phyloP scores from a whole-genome alignment of 1,284 basidiomycete species.

The Trametes pubescens region DNA sequence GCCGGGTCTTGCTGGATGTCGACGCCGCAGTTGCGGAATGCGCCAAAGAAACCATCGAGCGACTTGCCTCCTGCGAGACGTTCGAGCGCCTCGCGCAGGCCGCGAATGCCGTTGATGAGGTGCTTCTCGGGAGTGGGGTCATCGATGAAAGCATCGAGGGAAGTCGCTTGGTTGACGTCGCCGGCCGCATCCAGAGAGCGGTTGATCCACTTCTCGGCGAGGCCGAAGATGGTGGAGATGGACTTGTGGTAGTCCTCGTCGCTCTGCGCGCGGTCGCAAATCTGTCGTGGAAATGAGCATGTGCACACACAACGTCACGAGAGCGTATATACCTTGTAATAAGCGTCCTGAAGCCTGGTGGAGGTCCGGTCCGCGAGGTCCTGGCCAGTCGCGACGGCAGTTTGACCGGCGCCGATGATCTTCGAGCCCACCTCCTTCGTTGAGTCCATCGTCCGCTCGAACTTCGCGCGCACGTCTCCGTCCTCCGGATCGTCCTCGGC shows the following conservation, averaged over 20 bases:
- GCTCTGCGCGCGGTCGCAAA: conserved; percentile 66
- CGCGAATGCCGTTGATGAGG: conserved; percentile 55
- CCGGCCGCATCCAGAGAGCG: conserved; percentile 58
- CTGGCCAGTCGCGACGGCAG: conserved; percentile 49
- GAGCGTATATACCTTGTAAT: conserved; percentile 59
- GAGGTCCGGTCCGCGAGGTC: conserved; percentile 53
- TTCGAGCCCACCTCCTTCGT: conserved; percentile 62
- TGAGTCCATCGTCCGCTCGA: conserved; percentile 71
- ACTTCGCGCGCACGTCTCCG: conserved; percentile 53
- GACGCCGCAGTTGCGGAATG: conserved; percentile 49
- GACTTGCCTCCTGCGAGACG: conserved; percentile 56
- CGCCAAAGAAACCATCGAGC: conserved; percentile 52
- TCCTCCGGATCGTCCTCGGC: conserved; percentile 53
- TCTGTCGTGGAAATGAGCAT: conserved; percentile 46
- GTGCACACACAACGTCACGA: too few species aligned
- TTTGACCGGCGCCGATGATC: conserved; percentile 61
- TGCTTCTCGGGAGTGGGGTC: conserved; percentile 67
- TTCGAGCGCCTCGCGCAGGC: conserved; percentile 55
- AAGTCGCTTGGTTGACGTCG: conserved; percentile 50
- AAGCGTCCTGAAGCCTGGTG: conserved; percentile 55
- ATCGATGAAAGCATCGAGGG: conserved; percentile 61
- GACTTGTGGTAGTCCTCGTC: conserved; percentile 64
- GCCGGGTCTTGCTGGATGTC: conserved; percentile 57
- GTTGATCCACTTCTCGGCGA: conserved; percentile 63
- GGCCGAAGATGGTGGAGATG: conserved; percentile 61